Evolutionary conservation across 2,329 filamentous ascomycete species (phyloP).

Genomic region (Saccharata proteae): DNA sequence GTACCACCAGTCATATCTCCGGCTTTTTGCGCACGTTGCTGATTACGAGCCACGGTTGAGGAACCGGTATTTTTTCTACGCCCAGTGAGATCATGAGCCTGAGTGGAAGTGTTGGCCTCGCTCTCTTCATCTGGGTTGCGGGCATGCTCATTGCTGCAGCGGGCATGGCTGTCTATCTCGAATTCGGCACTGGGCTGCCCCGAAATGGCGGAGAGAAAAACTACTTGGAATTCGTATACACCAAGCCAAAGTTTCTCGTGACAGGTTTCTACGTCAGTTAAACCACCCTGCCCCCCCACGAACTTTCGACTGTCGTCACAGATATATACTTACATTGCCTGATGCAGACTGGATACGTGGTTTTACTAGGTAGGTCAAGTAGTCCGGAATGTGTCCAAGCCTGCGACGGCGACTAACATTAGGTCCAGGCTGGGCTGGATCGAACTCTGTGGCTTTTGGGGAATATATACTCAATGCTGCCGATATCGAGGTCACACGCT

Average conservation of each 20-base stretch:
- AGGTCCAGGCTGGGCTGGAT: conserved; percentile 42
- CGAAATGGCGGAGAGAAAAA: conserved; percentile 56
- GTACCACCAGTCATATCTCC: too few relatives aligned
- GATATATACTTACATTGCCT: background rate
- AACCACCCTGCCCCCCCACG: conserved; percentile 13
- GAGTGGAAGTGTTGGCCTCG: conserved; percentile 49
- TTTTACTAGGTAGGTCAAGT: conserved; percentile 34
- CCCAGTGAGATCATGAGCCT: conserved; percentile 45
- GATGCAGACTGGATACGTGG: conserved; percentile 38
- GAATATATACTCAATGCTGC: conserved; percentile 59
- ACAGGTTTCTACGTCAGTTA: conserved; percentile 41
- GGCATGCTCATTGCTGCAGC: conserved; percentile 50
- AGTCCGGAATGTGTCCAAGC: background rate
- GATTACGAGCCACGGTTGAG: too few relatives aligned
- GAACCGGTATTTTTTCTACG: conserved; percentile 55
- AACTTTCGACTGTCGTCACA: background rate
- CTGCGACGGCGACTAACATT: background rate
- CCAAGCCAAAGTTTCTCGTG: conserved; percentile 45
- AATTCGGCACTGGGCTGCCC: conserved; percentile 54
- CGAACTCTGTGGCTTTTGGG: conserved; percentile 58
- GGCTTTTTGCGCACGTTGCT: too few relatives aligned
- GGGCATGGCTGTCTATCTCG: conserved; percentile 53
- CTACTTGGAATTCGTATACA: conserved; percentile 54
- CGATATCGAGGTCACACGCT: conserved; percentile 47
- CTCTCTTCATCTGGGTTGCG: conserved; percentile 51